These are phyloP conservation scores for Penicillium manginii DNA, from an alignment of 495 filamentous ascomycete genomes.

Conservation along the genomic window DNA sequence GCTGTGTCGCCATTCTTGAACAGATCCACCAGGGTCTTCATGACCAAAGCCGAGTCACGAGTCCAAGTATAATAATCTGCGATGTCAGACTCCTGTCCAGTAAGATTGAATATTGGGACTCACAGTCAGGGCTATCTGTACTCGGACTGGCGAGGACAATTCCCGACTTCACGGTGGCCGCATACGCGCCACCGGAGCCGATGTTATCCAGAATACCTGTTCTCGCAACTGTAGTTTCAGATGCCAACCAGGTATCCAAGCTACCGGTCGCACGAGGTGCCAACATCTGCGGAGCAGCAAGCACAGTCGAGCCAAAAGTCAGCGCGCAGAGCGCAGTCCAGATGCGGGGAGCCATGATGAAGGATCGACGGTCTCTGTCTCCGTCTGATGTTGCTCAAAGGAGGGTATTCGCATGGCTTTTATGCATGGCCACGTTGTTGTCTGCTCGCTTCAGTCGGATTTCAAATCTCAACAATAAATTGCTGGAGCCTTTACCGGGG, in stretches of 20 bases:
- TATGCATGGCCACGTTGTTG: slow-evolving; percentile 1
- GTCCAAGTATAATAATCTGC: slow-evolving; percentile 67
- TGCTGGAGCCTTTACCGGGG: neutral
- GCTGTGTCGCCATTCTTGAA: slow-evolving; percentile 58
- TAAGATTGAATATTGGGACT: slow-evolving; percentile 24
- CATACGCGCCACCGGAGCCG: slow-evolving; percentile 54
- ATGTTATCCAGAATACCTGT: slow-evolving; percentile 63
- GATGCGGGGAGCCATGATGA: slow-evolving; percentile 26
- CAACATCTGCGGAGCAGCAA: slow-evolving; percentile 30
- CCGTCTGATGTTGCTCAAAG: neutral
- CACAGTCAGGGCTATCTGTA: slow-evolving; percentile 63
- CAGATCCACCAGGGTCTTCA: slow-evolving; percentile 62
- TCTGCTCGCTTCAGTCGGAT: slow-evolving; percentile 4
- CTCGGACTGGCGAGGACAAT: slow-evolving; percentile 66
- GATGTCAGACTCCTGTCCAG: slow-evolving; percentile 10
- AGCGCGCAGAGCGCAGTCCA: slow-evolving; percentile 34
- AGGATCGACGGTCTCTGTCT: neutral
- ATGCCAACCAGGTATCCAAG: slow-evolving; percentile 55
- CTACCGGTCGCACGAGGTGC: slow-evolving; percentile 23
- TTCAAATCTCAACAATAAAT: slow-evolving; percentile 4
- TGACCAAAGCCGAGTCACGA: slow-evolving; percentile 67
- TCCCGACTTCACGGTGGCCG: slow-evolving; percentile 50
- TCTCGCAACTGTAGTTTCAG: slow-evolving; percentile 54
- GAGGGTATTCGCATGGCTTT: slow-evolving; percentile 3
- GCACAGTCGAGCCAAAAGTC: slow-evolving; percentile 21